Base-by-base conservation (phyloP, 2,329 filamentous ascomycete genomes). In the Xylariomycetidae sp. region DNA sequence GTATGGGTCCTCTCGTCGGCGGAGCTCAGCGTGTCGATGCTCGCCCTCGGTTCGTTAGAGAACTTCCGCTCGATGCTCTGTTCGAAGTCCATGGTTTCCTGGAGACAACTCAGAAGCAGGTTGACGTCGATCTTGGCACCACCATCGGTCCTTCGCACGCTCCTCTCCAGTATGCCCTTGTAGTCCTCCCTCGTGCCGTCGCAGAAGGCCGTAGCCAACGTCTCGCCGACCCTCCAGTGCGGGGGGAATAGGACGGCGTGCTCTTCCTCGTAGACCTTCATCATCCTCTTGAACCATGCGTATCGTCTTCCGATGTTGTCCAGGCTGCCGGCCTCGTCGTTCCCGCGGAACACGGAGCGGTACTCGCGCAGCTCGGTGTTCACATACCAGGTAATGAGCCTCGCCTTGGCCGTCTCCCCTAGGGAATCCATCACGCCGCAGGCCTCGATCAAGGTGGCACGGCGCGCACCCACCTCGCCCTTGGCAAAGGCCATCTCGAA, bases 351-450 rank as follows among this genome's bases (percentile, higher is more conserved):
- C 0, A 98, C 86, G 53, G 94, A 87, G 32, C 92, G 76, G 56
- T 98, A 98, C 63, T 98, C 92, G 31, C 92, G 77, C 46, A 98
- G 67, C 63, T 95, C 86, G 2, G 92, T 95, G 56, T 98, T 98
- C 63, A 94, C 88, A 58, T 98, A 98, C 92, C 92, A 98, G 9
- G 85, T 92, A 53, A 95, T 75, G 24, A 98, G 66, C 29, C 92
- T 72, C 6, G 80, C 74, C 48, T 85, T 78, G 16, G 92, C 92
- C 52, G 82, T 78, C 25, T 96, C 90, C 1, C 92, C 92, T 14
- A 98, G 68, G 10, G 92, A 87, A 64, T 98, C 92, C 74, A 95
- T 90, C 23, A 98, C 90, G 43, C 85, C 68, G 57, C 92, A 96
- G 1, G 86, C 88, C 61, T 98, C 92, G 22, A 82, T 70, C 35